A percentile compares a stretch with the other conserved stretches of the same genome.
Evolutionary conservation across 345 rosid genomes (phyloP).

Genomic region (Eutrema japonicum): DNA sequence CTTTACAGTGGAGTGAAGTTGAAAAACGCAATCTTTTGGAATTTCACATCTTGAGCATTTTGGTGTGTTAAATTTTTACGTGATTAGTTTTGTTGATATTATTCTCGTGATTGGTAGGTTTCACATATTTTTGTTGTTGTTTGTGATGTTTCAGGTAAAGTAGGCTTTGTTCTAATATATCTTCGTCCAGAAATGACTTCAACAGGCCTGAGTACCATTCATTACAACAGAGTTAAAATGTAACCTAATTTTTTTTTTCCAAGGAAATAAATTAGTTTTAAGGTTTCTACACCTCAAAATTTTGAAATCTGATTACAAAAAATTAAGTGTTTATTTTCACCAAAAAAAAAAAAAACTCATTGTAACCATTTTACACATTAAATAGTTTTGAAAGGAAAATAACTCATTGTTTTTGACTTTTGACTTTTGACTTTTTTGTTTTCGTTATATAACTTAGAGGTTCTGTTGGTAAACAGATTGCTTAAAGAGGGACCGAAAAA

Average conservation of each 20-base stretch:
- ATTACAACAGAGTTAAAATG: constrained; percentile 15
- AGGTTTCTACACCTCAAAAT: not conserved
- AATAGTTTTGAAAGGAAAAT: not conserved
- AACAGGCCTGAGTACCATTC: constrained; percentile 3
- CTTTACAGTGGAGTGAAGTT: not conserved
- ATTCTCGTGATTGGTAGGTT: constrained; percentile 16
- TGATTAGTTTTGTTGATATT: constrained; percentile 1
- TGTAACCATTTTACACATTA: constrained; percentile 11
- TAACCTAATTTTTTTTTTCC: not conserved
- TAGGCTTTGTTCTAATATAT: constrained; percentile 21
- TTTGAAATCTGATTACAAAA: constrained; percentile 16
- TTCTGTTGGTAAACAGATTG: not conserved
- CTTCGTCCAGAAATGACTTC: constrained; percentile 14
- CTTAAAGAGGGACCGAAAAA: constrained; percentile 2
- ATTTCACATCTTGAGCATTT: constrained; percentile 17
- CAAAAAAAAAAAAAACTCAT: not conserved
- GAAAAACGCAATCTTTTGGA: not conserved
- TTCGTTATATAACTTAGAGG: not conserved
- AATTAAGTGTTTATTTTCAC: not conserved
- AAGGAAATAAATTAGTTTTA: not conserved
- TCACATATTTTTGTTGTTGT: constrained; percentile 10
- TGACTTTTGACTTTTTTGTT: too few relatives aligned
- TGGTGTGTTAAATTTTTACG: not conserved
- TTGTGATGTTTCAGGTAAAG: constrained; percentile 38
- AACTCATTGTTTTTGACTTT: not conserved